Evolutionary conservation across 1,284 basidiomycete species (phyloP).

Genomic region (Trichosporon sp.): DNA sequence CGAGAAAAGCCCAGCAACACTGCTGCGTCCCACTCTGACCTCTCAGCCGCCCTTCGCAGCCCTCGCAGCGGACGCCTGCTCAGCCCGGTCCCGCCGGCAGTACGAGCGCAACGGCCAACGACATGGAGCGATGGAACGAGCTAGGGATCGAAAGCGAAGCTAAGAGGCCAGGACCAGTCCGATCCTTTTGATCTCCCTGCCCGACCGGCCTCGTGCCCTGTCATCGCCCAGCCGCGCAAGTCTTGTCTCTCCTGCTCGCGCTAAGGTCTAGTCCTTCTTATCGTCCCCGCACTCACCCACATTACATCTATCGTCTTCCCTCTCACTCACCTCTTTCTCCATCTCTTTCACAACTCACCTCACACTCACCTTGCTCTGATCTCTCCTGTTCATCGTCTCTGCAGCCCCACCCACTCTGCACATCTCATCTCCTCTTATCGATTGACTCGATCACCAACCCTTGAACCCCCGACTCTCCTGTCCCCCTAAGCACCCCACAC

Average conservation of each 20-base stretch:
- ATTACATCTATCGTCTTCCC: neutral
- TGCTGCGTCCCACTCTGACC: neutral
- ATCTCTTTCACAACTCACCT: conserved; percentile 9
- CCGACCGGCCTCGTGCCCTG: neutral
- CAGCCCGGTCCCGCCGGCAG: neutral
- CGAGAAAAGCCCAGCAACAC: neutral
- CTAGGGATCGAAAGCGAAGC: conserved; percentile 10
- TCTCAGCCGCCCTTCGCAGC: neutral
- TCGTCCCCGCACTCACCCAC: neutral
- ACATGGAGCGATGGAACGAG: neutral
- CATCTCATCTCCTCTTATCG: conserved; percentile 1
- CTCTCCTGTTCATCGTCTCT: neutral
- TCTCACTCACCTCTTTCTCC: neutral
- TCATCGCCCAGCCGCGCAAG: neutral
- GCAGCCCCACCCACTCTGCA: neutral
- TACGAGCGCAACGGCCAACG: neutral
- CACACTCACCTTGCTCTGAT: conserved; percentile 4
- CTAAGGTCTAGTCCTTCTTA: conserved; percentile 4
- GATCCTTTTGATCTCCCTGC: conserved; percentile 15
- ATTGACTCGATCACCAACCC: neutral
- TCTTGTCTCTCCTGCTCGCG: neutral
- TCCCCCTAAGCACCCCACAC: neutral
- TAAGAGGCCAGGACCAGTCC: conserved; percentile 1
- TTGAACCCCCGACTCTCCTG: neutral
- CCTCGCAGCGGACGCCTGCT: neutral